Evolutionary conservation across 208 protist genomes (phyloP).

Genomic region (Acanthamoeba sp.): DNA sequence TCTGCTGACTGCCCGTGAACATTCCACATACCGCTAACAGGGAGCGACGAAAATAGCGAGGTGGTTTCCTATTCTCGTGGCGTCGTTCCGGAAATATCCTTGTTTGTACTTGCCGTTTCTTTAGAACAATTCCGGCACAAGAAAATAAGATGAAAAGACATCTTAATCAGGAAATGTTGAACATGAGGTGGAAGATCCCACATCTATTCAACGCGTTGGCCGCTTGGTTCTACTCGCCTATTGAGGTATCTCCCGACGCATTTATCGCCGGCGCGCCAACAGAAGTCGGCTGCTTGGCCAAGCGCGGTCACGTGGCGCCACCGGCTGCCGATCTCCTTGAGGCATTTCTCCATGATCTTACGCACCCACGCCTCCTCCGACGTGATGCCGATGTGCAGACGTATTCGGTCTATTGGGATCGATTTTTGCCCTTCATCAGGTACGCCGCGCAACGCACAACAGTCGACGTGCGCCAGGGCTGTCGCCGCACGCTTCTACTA

Average conservation of each 20-base stretch:
- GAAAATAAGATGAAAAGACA: too few relatives aligned
- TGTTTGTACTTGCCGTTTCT: too few relatives aligned
- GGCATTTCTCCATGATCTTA: not conserved
- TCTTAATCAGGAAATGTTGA: too few relatives aligned
- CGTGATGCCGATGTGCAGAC: constrained; percentile 43
- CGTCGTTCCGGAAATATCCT: too few relatives aligned
- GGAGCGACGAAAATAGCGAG: too few relatives aligned
- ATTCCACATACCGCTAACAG: too few relatives aligned
- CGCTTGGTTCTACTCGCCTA: too few relatives aligned
- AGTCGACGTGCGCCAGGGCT: not conserved
- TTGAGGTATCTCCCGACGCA: constrained; percentile 6
- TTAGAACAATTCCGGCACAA: too few relatives aligned
- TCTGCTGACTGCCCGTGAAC: too few relatives aligned
- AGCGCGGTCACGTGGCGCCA: not conserved
- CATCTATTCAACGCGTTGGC: too few relatives aligned
- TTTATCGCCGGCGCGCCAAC: not conserved
- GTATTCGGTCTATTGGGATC: constrained; percentile 28
- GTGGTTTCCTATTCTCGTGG: too few relatives aligned
- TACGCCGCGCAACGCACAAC: not conserved
- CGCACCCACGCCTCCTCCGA: constrained; percentile 26
- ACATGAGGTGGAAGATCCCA: too few relatives aligned
- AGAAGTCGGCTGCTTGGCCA: constrained; percentile 1
- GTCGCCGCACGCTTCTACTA: not conserved
- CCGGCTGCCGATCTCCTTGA: not conserved
- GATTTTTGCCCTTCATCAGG: constrained; percentile 14